These are phyloP conservation scores for Orychophragmus violaceus DNA, from an alignment of 345 rosid species.

Conservation along the genomic window DNA sequence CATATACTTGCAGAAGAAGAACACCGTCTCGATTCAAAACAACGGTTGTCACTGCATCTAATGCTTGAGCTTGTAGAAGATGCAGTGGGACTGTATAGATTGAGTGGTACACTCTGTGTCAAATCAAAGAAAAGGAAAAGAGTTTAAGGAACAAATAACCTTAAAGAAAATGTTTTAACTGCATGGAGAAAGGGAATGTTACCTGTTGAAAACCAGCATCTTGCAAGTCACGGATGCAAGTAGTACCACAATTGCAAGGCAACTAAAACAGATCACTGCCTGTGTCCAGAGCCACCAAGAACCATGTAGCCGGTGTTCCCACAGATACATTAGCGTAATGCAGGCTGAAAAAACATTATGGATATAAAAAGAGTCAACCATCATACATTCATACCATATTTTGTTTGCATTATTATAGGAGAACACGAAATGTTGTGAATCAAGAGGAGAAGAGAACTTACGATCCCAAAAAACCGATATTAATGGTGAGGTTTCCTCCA, in stretches of 20 bases:
- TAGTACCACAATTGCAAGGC: conserved; percentile 67
- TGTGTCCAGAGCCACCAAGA: conserved; percentile 81
- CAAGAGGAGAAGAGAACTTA: not conserved
- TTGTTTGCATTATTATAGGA: too few species aligned
- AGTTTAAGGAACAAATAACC: not conserved
- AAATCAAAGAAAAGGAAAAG: not conserved
- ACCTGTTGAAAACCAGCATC: conserved; percentile 30
- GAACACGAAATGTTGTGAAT: too few species aligned
- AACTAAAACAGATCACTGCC: conserved; percentile 88
- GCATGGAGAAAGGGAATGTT: not conserved
- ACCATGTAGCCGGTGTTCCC: conserved; percentile 64
- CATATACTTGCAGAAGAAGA: conserved; percentile 44
- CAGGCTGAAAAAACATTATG: conserved; percentile 55
- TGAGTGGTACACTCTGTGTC: conserved; percentile 42
- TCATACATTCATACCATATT: not conserved
- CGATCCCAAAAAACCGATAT: not conserved
- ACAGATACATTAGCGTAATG: conserved; percentile 74
- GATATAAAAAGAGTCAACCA: too few species aligned
- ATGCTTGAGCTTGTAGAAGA: conserved; percentile 62
- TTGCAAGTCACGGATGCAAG: conserved; percentile 43
- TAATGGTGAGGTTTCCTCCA: not conserved
- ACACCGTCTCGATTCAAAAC: conserved; percentile 37
- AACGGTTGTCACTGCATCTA: conserved; percentile 50
- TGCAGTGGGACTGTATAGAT: conserved; percentile 54
- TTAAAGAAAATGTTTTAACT: not conserved